Evolutionary conservation across 768 basidiomycete species (phyloP).

Genomic region (Tricholoma hemisulphureum): DNA sequence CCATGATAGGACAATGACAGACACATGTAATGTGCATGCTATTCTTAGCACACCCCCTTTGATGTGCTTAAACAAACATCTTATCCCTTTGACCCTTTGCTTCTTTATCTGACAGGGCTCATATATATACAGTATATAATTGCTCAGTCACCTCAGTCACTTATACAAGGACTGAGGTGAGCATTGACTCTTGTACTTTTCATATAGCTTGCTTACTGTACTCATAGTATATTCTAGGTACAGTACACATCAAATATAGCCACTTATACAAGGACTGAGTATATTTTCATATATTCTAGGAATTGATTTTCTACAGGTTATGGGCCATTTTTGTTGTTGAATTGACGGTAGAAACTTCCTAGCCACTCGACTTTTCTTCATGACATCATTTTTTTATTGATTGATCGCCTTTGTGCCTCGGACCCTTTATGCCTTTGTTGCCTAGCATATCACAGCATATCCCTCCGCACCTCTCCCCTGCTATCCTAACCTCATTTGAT

Average conservation of each 20-base stretch:
- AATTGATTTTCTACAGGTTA: constrained; percentile 17
- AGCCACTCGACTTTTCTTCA: neutral
- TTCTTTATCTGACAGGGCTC: too few species aligned
- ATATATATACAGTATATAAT: too few species aligned
- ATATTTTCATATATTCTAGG: neutral
- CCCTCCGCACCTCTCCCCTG: neutral
- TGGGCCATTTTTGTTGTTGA: constrained; percentile 11
- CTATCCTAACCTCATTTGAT: neutral
- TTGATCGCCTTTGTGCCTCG: neutral
- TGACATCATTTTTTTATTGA: neutral
- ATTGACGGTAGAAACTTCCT: neutral
- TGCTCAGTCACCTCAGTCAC: too few species aligned
- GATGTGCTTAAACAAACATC: too few species aligned
- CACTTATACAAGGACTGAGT: neutral
- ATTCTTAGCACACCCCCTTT: too few species aligned
- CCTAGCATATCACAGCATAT: neutral
- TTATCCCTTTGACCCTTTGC: too few species aligned
- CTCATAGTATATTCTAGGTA: neutral
- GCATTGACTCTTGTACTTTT: too few species aligned
- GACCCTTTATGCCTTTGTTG: neutral
- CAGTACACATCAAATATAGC: neutral
- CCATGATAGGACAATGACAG: too few species aligned
- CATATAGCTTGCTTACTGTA: too few species aligned
- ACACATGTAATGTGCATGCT: too few species aligned
- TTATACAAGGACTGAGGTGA: too few species aligned